phyloP scores from a whole-genome alignment of 2,329 filamentous ascomycete species.

The Cordyceps javanica region DNA sequence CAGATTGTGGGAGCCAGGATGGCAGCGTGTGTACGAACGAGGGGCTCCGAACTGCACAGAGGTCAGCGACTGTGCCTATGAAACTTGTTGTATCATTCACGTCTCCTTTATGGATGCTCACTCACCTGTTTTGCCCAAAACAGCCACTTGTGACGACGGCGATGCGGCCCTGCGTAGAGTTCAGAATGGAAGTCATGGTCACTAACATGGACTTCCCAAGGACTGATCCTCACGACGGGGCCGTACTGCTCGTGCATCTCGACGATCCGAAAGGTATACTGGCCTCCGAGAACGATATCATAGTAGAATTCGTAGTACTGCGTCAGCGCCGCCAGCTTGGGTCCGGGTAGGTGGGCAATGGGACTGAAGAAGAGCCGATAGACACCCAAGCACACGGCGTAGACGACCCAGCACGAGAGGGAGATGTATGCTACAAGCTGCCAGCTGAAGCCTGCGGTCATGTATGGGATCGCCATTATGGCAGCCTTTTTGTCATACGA shows the following conservation, averaged over 20 bases:
- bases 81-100: not conserved
- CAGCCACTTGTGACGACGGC: slow-evolving; percentile 27
- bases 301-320: slow-evolving; percentile 38
- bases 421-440: slow-evolving; percentile 21
- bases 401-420: slow-evolving; percentile 23
- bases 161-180: slow-evolving; percentile 28
- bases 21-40: slow-evolving; percentile 18
- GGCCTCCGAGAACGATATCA: slow-evolving; percentile 34
- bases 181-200: slow-evolving; percentile 34
- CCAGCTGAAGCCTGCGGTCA: slow-evolving; percentile 20
- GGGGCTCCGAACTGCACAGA: slow-evolving; percentile 27
- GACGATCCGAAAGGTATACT: slow-evolving; percentile 36
- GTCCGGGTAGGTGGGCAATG: slow-evolving; percentile 32
- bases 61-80: not conserved
- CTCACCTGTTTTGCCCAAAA: slow-evolving; percentile 31
- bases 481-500: too few species aligned
- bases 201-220: slow-evolving; percentile 33
- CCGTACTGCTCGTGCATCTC: slow-evolving; percentile 38
- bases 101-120: not conserved
- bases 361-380: slow-evolving; percentile 32
- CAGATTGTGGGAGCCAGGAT: slow-evolving; percentile 11
- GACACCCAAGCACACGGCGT: slow-evolving; percentile 23
- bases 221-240: slow-evolving; percentile 33
- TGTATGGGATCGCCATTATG: slow-evolving; percentile 21
- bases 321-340: slow-evolving; percentile 32